These are phyloP conservation scores for Strobilomyces echinocephalus DNA, from an alignment of 768 basidiomycete genomes.

Conservation along the genomic window DNA sequence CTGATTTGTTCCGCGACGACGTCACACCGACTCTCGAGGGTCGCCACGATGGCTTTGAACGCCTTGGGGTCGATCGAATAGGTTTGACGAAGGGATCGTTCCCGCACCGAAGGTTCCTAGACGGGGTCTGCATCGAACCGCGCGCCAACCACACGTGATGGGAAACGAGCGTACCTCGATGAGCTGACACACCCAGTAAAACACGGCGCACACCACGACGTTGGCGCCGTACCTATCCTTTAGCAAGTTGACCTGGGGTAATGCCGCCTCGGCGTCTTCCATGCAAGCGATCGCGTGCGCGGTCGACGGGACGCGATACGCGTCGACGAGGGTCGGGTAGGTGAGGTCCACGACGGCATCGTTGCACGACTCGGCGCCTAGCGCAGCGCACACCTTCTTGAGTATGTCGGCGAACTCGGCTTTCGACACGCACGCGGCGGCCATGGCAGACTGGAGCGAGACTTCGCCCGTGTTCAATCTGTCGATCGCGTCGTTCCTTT, in stretches of 20 bases:
- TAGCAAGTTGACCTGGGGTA: conserved; percentile 14
- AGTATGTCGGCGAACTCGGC: conserved; percentile 21
- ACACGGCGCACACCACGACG: conserved; percentile 36
- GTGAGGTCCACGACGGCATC: conserved; percentile 7
- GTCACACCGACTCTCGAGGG: conserved; percentile 26
- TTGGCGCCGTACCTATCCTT: conserved; percentile 16
- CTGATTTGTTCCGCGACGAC: conserved; percentile 32
- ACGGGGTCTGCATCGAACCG: too few relatives aligned
- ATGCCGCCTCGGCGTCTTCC: conserved; percentile 29
- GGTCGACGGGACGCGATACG: conserved; percentile 18
- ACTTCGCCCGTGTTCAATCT: conserved; percentile 29
- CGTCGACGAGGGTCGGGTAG: conserved; percentile 31
- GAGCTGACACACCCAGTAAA: conserved; percentile 43
- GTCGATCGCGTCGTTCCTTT: background rate
- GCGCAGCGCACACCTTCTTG: conserved; percentile 19
- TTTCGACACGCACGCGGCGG: conserved; percentile 21
- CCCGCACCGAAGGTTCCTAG: conserved; percentile 23
- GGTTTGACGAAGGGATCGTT: conserved; percentile 15
- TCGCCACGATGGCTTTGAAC: conserved; percentile 18
- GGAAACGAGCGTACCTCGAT: conserved; percentile 29
- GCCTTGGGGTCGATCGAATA: conserved; percentile 12
- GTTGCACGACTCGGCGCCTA: conserved; percentile 1
- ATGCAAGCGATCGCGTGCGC: conserved; percentile 29
- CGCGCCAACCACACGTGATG: background rate
- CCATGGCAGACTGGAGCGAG: conserved; percentile 23